Percentiles rank a stretch among this genome's conserved stretches.
phyloP scores from a whole-genome alignment of 176 grass and related monocot species.

The Typha latifolia region DNA sequence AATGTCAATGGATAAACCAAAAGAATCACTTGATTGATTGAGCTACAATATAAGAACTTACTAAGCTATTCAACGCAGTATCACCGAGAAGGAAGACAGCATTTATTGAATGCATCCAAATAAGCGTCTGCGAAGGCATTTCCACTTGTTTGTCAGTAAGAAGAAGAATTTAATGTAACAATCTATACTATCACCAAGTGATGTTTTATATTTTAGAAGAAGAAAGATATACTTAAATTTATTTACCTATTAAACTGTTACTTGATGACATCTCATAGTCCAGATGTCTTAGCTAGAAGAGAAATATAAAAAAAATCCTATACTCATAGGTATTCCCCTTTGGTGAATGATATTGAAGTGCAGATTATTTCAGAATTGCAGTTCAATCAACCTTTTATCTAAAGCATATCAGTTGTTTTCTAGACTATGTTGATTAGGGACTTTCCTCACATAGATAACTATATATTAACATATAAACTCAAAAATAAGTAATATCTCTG shows the following conservation, averaged over 20 bases:
- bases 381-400: not conserved
- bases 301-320: not conserved
- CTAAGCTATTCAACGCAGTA: slow-evolving; percentile 64
- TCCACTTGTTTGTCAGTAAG: not conserved
- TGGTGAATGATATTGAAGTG: not conserved
- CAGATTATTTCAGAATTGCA: not conserved
- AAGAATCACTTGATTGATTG: slow-evolving; percentile 2
- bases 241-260: no score
- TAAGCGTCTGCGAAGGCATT: slow-evolving; percentile 41
- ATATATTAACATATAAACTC: not conserved
- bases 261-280: no score
- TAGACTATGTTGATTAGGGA: not conserved
- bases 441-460: not conserved
- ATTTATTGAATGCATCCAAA: slow-evolving; percentile 76
- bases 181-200: no score
- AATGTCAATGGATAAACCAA: slow-evolving; percentile 10
- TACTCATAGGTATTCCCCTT: not conserved
- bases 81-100: slow-evolving; percentile 71
- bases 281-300: no score
- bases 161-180: not conserved
- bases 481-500: no score
- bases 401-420: not conserved
- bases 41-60: slow-evolving; percentile 23
- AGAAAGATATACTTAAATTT: no score
- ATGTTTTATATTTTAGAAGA: no score